Base-by-base conservation (phyloP, 192 early-diverging fungal genomes). In the Phlyctochytrium bullatum region DNA sequence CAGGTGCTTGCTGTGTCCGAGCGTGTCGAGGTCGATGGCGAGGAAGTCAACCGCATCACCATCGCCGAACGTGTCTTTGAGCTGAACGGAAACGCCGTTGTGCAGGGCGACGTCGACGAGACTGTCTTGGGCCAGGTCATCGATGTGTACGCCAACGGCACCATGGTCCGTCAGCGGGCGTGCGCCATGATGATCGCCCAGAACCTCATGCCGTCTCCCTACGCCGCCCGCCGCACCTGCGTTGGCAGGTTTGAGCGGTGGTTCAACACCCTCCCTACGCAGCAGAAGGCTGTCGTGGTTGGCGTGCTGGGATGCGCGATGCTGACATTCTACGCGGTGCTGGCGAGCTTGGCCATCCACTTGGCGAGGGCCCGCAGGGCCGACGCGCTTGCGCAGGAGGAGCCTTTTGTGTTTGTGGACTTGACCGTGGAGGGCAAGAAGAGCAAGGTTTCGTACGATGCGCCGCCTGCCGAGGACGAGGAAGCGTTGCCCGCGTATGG, bases 91-190 rank as follows among this genome's bases (percentile, higher is more conserved):
- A 52, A 61, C 35, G 28, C 68, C 28, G 66, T 71, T 6, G 1
- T 40, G 31, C 32, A 17, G 33, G 61, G 61, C 16, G 23, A 72
- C 31, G 33, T n/a, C 2, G 73, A 78, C 64, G 29, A 64, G 31
- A 67, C 62, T 56, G 64, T 47, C 29, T 52, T 78, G 52, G 69
- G 75, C 47, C 77, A 78, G 61, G 73, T 76, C 23, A 61, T 78
- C 34, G 64, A 72, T 20, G 32, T 78, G 24, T 28, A 64, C 35
- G 67, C 71, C n/a, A 64, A 71, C 30, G 76, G 76, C 32, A 29
- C 27, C 20, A 29, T 77, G 62, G 32, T 63, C 2, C 34, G 53
- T 47, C 20, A 29, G 6, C 61, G 54, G 53, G 71, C 76, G 59
- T 74, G 76, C 59, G 47, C 54, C 29, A 35, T 52, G 36, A 32